These are phyloP conservation scores for Arthrocladium fulminans DNA, from an alignment of 2,329 filamentous ascomycete species.

Conservation along the genomic window DNA sequence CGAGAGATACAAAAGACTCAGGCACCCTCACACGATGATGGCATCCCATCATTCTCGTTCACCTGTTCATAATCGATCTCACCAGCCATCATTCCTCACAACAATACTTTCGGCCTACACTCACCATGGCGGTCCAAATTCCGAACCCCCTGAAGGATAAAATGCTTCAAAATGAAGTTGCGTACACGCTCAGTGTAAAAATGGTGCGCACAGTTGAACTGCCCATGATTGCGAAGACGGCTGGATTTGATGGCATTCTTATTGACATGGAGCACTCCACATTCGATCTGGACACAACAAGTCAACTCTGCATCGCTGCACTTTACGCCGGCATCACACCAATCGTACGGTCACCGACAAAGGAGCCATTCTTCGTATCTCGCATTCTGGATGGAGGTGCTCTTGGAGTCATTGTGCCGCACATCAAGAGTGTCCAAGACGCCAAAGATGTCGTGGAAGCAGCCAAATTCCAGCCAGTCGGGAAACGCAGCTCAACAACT, in stretches of 20 bases:
- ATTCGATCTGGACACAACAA: slow-evolving; percentile 29
- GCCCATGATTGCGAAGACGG: slow-evolving; percentile 33
- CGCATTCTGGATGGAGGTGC: slow-evolving; percentile 36
- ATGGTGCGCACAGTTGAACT: slow-evolving; percentile 30
- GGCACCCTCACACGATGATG: too few species aligned
- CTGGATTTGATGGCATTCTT: slow-evolving; percentile 35
- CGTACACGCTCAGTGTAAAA: slow-evolving; percentile 20
- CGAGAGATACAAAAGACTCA: too few species aligned
- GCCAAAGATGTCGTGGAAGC: slow-evolving; percentile 30
- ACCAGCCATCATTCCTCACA: too few species aligned
- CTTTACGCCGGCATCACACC: slow-evolving; percentile 34
- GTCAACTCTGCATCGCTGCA: slow-evolving; percentile 33
- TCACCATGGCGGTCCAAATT: too few species aligned
- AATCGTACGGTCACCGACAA: slow-evolving; percentile 35
- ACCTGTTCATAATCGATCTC: too few species aligned
- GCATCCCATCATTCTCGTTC: too few species aligned
- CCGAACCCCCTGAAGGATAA: too few species aligned
- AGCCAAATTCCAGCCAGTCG: slow-evolving; percentile 33
- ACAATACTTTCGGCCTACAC: too few species aligned
- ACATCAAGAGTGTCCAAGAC: slow-evolving; percentile 32
- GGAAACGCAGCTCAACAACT: slow-evolving; percentile 21
- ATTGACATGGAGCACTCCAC: slow-evolving; percentile 41
- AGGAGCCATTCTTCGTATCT: slow-evolving; percentile 32
- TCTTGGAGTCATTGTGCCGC: slow-evolving; percentile 34
- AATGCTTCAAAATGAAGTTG: too few species aligned